Evolutionary conservation across 2,329 filamentous ascomycete genomes (phyloP).

Genomic region (Alternaria novae-zelandiae): DNA sequence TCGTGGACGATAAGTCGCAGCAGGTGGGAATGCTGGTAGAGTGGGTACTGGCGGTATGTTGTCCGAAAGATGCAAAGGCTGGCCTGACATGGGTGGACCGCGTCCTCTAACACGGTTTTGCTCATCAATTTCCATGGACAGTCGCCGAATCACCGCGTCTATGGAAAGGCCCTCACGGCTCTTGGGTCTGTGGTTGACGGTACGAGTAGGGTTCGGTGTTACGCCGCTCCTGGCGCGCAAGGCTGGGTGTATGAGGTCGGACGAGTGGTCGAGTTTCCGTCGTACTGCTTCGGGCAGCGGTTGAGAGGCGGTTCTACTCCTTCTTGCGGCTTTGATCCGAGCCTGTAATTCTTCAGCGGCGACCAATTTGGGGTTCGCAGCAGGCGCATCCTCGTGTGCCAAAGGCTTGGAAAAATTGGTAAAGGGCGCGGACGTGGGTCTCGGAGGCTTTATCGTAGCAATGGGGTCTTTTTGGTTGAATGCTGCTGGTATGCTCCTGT

Average conservation of each 20-base stretch:
- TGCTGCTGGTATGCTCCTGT: constrained; percentile 41
- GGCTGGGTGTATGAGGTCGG: constrained; percentile 16
- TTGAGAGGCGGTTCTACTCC: constrained; percentile 12
- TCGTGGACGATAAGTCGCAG: constrained; percentile 10
- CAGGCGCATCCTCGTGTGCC: neutral
- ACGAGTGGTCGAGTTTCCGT: constrained; percentile 17
- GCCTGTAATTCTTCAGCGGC: constrained; percentile 26
- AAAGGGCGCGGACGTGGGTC: constrained; percentile 28
- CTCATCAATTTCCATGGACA: constrained; percentile 4
- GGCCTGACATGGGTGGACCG: neutral
- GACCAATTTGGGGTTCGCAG: constrained; percentile 13
- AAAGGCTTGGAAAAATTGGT: constrained; percentile 20
- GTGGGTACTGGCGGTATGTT: constrained; percentile 7
- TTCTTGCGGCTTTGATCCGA: constrained; percentile 27
- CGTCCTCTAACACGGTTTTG: neutral
- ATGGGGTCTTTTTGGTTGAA: constrained; percentile 32
- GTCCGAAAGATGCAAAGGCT: neutral
- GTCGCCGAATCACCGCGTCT: constrained; percentile 33
- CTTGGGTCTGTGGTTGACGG: constrained; percentile 9
- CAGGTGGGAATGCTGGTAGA: neutral
- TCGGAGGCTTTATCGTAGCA: constrained; percentile 16
- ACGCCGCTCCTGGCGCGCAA: constrained; percentile 13
- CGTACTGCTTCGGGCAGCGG: constrained; percentile 13
- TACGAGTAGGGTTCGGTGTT: neutral
- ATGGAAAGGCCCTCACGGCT: constrained; percentile 18